Percentiles rank a stretch among this genome's conserved stretches.
phyloP scores from a whole-genome alignment of 305 asterid genomes.

The Fraxinus xanthoxyloides region DNA sequence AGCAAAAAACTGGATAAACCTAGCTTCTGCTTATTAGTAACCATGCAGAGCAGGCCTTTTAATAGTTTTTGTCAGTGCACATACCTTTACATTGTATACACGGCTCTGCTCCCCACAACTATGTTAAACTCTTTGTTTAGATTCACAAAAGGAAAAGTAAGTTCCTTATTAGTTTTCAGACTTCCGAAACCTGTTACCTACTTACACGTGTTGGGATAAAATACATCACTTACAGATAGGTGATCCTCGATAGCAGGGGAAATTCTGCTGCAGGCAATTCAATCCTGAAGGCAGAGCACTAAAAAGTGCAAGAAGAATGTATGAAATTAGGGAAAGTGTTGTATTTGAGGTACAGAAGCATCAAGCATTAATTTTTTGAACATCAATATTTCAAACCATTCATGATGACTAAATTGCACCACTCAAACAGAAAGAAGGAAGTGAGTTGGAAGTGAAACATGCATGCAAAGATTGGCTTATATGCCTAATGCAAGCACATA shows the following conservation, averaged over 20 bases:
- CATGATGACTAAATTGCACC: not conserved
- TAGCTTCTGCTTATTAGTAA: not conserved
- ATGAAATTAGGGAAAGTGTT: not conserved
- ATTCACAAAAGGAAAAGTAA: not conserved
- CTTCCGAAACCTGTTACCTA: not conserved
- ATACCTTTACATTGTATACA: not conserved
- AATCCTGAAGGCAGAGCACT: conserved; percentile 51
- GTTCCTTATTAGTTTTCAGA: not conserved
- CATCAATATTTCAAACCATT: not conserved
- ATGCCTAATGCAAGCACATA: not conserved
- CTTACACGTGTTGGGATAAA: not conserved
- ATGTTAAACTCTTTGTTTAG: not conserved
- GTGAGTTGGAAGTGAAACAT: not conserved
- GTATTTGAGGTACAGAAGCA: not conserved
- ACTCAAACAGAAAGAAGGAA: not conserved
- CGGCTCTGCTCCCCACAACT: not conserved
- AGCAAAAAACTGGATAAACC: not conserved
- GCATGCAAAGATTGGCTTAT: not conserved
- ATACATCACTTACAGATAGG: conserved; percentile 46
- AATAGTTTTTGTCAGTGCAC: not conserved
- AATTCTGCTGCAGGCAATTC: conserved; percentile 63
- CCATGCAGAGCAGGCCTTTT: not conserved
- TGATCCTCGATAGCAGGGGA: conserved; percentile 58
- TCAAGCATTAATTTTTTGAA: not conserved
- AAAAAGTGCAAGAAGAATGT: conserved; percentile 29